A percentile compares a stretch with the other conserved stretches of the same genome.
Evolutionary conservation across 2,329 filamentous ascomycete species (phyloP).

Genomic region (Fusarium secorum): DNA sequence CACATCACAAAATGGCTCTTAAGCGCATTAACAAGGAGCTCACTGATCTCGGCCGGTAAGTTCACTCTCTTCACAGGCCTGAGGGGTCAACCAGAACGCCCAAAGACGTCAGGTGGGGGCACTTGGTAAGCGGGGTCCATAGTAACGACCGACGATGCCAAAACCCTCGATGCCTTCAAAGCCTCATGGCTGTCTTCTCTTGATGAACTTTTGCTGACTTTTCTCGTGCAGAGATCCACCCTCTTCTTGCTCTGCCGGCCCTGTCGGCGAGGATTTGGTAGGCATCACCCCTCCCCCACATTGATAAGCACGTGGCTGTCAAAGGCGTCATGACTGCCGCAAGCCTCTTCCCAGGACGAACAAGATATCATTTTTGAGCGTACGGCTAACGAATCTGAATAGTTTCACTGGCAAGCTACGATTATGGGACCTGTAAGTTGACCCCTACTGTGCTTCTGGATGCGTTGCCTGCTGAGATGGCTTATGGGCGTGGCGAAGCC

Average conservation of each 20-base stretch:
- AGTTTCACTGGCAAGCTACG: conserved; percentile 99
- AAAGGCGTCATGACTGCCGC: conserved; percentile 22
- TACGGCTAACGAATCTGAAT: conserved; percentile 39
- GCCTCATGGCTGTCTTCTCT: background rate
- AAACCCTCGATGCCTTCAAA: conserved; percentile 18
- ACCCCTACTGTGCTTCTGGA: background rate
- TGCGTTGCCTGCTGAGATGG: conserved; percentile 9
- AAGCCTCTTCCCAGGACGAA: background rate
- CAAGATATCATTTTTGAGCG: conserved; percentile 2
- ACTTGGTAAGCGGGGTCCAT: conserved; percentile 48
- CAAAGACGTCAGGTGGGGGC: conserved; percentile 50
- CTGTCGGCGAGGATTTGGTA: conserved; percentile 98
- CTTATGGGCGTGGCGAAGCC: conserved; percentile 26
- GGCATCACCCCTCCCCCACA: conserved; percentile 52
- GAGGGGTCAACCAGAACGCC: conserved; percentile 41
- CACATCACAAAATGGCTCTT: conserved; percentile 73
- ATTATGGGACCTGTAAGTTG: conserved; percentile 97
- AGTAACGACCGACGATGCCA: conserved; percentile 24
- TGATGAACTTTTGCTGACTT: conserved; percentile 31
- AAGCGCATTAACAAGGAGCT: conserved; percentile 97
- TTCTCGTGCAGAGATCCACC: conserved; percentile 80
- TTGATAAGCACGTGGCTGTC: conserved; percentile 32
- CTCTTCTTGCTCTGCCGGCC: conserved; percentile 97
- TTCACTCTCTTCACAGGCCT: conserved; percentile 39
- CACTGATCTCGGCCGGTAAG: conserved; percentile 87